phyloP scores from a whole-genome alignment of 1,139 yeast genomes.

The Hansenula anomala region DNA sequence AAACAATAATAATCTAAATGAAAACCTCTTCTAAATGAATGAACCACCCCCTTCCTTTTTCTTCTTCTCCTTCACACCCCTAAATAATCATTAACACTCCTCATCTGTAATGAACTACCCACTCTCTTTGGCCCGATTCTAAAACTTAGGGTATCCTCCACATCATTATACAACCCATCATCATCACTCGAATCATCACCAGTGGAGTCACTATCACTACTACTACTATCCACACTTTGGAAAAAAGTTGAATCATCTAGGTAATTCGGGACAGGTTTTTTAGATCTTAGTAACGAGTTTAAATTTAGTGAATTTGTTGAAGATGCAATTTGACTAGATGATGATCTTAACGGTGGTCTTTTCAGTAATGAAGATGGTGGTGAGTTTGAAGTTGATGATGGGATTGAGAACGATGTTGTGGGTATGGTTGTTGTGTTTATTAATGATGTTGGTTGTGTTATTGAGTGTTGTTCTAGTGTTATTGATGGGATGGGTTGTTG shows the following conservation, averaged over 20 bases:
- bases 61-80: constrained; percentile 8
- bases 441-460: neutral
- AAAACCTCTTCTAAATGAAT: no score
- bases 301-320: constrained; percentile 19
- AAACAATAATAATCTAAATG: no score
- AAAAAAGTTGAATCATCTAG: constrained; percentile 18
- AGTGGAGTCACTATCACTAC: neutral
- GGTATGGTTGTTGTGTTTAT: neutral
- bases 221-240: constrained; percentile 4
- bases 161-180: constrained; percentile 11
- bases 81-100: constrained; percentile 17
- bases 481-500: neutral
- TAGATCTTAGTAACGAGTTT: constrained; percentile 17
- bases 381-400: neutral
- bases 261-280: constrained; percentile 18
- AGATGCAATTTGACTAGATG: constrained; percentile 9
- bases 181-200: constrained; percentile 2
- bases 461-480: neutral
- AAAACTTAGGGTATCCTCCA: constrained; percentile 14
- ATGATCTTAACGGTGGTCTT: neutral
- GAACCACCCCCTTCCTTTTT: no score
- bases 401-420: neutral
- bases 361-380: neutral
- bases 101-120: constrained; percentile 11
- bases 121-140: constrained; percentile 18